phyloP scores from a whole-genome alignment of 768 basidiomycete species.

The Termitomyces sp. region DNA sequence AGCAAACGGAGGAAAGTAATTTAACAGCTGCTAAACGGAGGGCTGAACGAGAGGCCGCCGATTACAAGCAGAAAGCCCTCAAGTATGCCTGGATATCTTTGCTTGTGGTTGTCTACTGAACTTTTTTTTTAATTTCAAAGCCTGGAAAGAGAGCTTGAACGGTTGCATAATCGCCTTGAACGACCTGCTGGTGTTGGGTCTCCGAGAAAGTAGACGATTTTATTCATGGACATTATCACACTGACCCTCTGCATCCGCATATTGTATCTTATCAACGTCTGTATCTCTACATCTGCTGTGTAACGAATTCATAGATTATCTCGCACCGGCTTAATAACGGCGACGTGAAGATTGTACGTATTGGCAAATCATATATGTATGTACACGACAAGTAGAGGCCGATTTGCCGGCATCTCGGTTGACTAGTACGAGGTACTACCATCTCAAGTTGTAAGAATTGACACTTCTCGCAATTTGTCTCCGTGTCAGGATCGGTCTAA shows the following conservation, averaged over 20 bases:
- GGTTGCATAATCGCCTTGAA: conserved; percentile 61
- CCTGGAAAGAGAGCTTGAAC: conserved; percentile 66
- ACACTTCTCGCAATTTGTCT: no score
- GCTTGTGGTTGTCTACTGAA: conserved; percentile 5
- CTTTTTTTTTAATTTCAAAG: conserved; percentile 24
- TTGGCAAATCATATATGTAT: no score
- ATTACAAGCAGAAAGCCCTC: conserved; percentile 67
- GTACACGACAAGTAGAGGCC: no score
- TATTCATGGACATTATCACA: conserved; percentile 10
- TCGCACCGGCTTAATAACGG: not conserved
- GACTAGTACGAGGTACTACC: no score
- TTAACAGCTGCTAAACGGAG: conserved; percentile 70
- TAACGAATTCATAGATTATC: conserved; percentile 6
- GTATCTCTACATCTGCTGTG: conserved; percentile 17
- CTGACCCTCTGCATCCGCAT: conserved; percentile 7
- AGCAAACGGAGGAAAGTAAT: conserved; percentile 73
- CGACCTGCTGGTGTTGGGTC: conserved; percentile 45
- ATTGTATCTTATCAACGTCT: conserved; percentile 19
- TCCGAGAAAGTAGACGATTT: conserved; percentile 26
- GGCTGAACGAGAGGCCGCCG: conserved; percentile 72
- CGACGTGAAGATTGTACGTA: no score
- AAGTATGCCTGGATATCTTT: conserved; percentile 40
- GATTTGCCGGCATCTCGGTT: no score
- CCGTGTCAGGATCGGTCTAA: no score
- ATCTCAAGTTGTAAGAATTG: no score